Percentiles rank a stretch among this genome's conserved stretches.
Conservation (phyloP, 2,329 filamentous ascomycete species). For the Zelopaecilomyces penicillatus region DNA sequence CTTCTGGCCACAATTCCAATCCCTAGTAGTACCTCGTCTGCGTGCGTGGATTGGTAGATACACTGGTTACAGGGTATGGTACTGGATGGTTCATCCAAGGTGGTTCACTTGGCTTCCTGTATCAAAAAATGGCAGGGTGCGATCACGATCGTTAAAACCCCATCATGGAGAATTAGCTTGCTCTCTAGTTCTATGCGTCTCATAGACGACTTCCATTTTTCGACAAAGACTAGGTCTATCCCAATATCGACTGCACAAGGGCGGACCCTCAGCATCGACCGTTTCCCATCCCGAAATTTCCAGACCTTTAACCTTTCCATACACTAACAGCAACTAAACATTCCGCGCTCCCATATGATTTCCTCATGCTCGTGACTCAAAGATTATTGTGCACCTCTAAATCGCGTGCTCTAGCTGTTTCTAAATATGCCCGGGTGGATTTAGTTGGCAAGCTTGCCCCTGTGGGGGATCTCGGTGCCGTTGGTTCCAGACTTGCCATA, state of each 20-base stretch:
- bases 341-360: conserved; percentile 14
- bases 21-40: too few relatives aligned
- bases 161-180: background rate
- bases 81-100: too few relatives aligned
- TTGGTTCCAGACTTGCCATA: conserved; percentile 29
- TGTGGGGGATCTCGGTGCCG: conserved; percentile 11
- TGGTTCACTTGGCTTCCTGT: too few relatives aligned
- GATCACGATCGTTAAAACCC: too few relatives aligned
- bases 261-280: conserved; percentile 4
- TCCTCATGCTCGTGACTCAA: conserved; percentile 16
- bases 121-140: too few relatives aligned
- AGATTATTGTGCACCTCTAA: conserved; percentile 15
- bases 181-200: conserved; percentile 6
- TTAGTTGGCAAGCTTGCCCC: too few relatives aligned
- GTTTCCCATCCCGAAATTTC: conserved; percentile 12
- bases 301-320: conserved; percentile 15
- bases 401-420: conserved; percentile 9
- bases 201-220: conserved; percentile 1
- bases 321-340: conserved; percentile 12
- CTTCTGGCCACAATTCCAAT: too few relatives aligned
- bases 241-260: conserved; percentile 6
- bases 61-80: too few relatives aligned
- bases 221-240: conserved; percentile 5
- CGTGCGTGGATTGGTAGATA: too few relatives aligned
- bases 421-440: background rate